A percentile compares a stretch with the other conserved stretches of the same genome.
These are phyloP conservation scores for Solanum okadae DNA, from an alignment of 257 asterid species.

Conservation along the genomic window DNA sequence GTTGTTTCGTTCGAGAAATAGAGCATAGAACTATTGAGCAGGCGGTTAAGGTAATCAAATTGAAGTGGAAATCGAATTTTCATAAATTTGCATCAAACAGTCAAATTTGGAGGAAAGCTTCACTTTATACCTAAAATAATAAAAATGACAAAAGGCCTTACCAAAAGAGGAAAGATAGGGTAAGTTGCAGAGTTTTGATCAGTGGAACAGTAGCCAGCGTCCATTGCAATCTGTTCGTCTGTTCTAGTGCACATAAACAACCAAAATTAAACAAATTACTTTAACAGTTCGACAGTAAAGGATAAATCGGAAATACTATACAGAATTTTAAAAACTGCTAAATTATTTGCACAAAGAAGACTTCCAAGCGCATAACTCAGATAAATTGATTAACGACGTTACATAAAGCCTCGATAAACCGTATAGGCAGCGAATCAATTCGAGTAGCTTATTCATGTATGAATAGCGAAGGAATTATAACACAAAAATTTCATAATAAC, in stretches of 20 bases:
- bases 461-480: background rate
- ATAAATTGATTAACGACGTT: background rate
- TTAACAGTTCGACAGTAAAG: background rate
- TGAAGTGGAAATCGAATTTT: background rate
- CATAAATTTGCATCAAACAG: background rate
- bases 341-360: background rate
- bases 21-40: background rate
- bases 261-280: background rate
- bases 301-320: background rate
- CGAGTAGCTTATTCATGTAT: background rate
- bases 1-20: background rate
- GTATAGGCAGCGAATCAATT: background rate
- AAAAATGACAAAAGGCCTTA: slow-evolving; percentile 8
- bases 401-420: background rate
- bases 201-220: slow-evolving; percentile 74
- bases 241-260: slow-evolving; percentile 23
- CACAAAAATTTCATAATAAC: background rate
- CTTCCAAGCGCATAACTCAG: background rate
- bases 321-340: background rate
- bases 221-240: slow-evolving; percentile 84
- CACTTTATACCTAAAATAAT: background rate
- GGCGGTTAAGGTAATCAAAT: background rate
- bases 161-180: slow-evolving; percentile 82
- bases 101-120: background rate
- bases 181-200: slow-evolving; percentile 65